These are phyloP conservation scores for Eutrema yunnanense DNA, from an alignment of 345 rosid genomes.

Conservation along the genomic window DNA sequence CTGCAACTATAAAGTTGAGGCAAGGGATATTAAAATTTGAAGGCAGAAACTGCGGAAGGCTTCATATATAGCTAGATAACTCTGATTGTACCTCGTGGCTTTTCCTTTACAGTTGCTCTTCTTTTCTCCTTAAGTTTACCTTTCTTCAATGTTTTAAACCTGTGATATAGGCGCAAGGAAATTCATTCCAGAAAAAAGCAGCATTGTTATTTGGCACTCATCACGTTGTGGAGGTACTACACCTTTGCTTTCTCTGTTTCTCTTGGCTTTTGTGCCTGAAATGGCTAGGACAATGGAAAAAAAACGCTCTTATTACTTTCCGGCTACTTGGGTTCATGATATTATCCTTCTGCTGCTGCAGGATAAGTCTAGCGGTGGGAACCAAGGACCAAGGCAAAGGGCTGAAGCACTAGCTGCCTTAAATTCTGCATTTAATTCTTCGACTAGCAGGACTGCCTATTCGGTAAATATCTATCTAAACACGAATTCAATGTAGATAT, in stretches of 20 bases:
- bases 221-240: conserved; percentile 62
- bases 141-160: neutral
- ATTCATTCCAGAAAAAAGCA: conserved; percentile 94
- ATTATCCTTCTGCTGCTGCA: conserved; percentile 12
- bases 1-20: neutral
- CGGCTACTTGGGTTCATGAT: neutral
- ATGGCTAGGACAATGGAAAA: neutral
- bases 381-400: conserved; percentile 86
- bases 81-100: neutral
- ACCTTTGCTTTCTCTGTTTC: neutral
- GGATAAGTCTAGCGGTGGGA: conserved; percentile 47
- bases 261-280: neutral
- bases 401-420: conserved; percentile 98
- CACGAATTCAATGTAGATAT: neutral
- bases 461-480: conserved; percentile 34
- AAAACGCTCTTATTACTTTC: neutral
- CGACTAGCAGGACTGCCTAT: conserved; percentile 43
- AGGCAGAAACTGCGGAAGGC: neutral
- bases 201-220: conserved; percentile 77
- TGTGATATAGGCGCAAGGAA: conserved; percentile 71
- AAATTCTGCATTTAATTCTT: conserved; percentile 69
- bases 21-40: neutral
- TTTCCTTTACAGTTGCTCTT: neutral
- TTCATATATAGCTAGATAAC: neutral
- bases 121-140: neutral